Percentiles rank a stretch among this genome's conserved stretches.
Conservation (phyloP, 2,329 filamentous ascomycete genomes). For the Colletotrichum chrysophilum region DNA sequence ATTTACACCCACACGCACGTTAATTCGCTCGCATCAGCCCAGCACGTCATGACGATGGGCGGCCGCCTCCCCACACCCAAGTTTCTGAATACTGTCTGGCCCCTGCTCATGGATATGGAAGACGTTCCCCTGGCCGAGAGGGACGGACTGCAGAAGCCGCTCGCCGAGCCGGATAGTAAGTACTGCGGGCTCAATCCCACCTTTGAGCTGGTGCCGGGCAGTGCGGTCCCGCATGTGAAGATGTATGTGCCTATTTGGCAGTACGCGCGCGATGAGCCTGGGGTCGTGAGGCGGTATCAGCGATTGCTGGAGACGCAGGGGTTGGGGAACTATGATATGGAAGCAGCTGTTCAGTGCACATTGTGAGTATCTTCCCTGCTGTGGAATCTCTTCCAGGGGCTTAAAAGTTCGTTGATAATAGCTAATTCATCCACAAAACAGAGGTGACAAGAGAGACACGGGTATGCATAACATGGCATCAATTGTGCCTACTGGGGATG, state of each 20-base stretch:
- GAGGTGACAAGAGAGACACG: neutral
- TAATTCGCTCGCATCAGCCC: neutral
- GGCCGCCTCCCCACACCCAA: neutral
- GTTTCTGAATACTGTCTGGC: neutral
- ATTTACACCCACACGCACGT: neutral
- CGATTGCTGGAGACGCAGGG: neutral
- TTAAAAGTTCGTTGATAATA: neutral
- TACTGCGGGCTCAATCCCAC: neutral
- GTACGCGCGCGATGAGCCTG: neutral
- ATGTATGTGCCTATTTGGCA: neutral
- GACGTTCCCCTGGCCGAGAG: neutral
- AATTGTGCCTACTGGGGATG: neutral
- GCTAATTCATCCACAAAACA: neutral
- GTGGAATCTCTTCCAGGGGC: neutral
- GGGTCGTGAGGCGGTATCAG: neutral
- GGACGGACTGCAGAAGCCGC: neutral
- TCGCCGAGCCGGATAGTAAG: neutral
- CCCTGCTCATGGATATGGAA: neutral
- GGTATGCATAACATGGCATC: neutral
- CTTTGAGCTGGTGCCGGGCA: neutral
- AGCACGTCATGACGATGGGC: neutral
- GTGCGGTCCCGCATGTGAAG: neutral
- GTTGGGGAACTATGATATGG: neutral
- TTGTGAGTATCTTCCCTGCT: neutral
- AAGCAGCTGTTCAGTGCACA: neutral